Percentiles rank a stretch among this genome's conserved stretches.
Evolutionary conservation across 2,329 filamentous ascomycete genomes (phyloP).

Genomic region (Onygenales sp.): DNA sequence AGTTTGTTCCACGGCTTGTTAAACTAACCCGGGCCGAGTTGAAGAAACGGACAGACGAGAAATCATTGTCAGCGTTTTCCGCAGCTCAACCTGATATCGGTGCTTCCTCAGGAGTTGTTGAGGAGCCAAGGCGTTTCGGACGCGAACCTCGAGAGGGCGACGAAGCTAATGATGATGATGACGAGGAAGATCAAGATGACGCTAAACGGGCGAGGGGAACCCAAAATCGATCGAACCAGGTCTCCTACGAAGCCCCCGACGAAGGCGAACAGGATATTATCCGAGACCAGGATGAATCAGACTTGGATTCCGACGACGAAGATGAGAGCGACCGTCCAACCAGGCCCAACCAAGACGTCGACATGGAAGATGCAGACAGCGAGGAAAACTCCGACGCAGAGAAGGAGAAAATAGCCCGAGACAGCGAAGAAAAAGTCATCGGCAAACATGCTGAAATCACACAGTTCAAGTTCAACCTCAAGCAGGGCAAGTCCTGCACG

Average conservation of each 20-base stretch:
- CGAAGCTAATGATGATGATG: constrained; percentile 58
- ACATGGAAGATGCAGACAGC: constrained; percentile 23
- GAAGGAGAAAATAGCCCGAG: constrained; percentile 31
- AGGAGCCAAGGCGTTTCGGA: constrained; percentile 41
- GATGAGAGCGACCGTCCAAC: constrained; percentile 34
- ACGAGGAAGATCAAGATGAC: constrained; percentile 70
- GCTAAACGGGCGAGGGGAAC: constrained; percentile 50
- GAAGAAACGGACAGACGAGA: constrained; percentile 61
- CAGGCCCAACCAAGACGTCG: constrained; percentile 22
- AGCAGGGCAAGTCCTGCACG: constrained; percentile 62
- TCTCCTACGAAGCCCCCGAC: constrained; percentile 86
- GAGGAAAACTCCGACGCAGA: constrained; percentile 35
- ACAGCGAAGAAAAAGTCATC: constrained; percentile 56
- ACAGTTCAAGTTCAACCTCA: constrained; percentile 70
- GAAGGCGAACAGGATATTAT: constrained; percentile 80
- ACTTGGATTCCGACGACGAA: constrained; percentile 45
- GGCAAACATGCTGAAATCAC: constrained; percentile 57
- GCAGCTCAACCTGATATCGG: constrained; percentile 71
- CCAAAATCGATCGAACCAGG: constrained; percentile 67
- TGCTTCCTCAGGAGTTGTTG: constrained; percentile 47
- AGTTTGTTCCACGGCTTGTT: constrained; percentile 64
- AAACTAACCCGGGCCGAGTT: constrained; percentile 65
- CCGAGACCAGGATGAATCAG: constrained; percentile 50
- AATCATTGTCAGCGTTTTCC: constrained; percentile 45
- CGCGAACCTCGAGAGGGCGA: constrained; percentile 39